Evolutionary conservation across 2,329 filamentous ascomycete genomes (phyloP).

Genomic region (Arthrinium puccinioides): DNA sequence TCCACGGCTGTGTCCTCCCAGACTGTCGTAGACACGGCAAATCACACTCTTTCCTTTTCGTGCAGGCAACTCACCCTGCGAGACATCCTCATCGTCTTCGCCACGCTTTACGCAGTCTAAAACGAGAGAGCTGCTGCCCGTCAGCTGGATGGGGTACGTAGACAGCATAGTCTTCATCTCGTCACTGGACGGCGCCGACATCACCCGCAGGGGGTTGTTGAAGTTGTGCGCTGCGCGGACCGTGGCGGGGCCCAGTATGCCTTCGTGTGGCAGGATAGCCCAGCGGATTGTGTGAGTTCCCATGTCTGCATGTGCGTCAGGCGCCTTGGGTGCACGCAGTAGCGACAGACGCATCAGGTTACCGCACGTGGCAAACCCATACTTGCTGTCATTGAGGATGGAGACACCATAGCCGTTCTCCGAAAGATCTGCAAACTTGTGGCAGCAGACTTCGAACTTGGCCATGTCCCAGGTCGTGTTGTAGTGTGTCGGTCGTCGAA

Average conservation of each 20-base stretch:
- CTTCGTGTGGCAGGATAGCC: slow-evolving; percentile 81
- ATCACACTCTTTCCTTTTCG: slow-evolving; percentile 74
- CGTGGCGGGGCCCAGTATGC: slow-evolving; percentile 62
- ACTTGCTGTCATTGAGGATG: slow-evolving; percentile 92
- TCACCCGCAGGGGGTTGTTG: slow-evolving; percentile 69
- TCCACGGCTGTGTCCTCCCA: slow-evolving; percentile 74
- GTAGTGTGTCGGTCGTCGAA: slow-evolving; percentile 89
- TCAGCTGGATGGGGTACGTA: slow-evolving; percentile 54
- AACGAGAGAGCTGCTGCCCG: slow-evolving; percentile 60
- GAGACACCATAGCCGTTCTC: slow-evolving; percentile 86
- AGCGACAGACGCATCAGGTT: slow-evolving; percentile 85
- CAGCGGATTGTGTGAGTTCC: slow-evolving; percentile 80
- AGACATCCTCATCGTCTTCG: slow-evolving; percentile 76
- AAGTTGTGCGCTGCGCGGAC: slow-evolving; percentile 83
- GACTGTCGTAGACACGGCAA: slow-evolving; percentile 76
- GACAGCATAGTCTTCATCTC: slow-evolving; percentile 20
- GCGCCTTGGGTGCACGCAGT: slow-evolving; percentile 82
- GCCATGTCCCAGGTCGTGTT: slow-evolving; percentile 98
- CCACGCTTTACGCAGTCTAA: slow-evolving; percentile 90
- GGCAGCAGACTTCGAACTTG: slow-evolving; percentile 94
- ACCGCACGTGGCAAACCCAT: slow-evolving; percentile 86
- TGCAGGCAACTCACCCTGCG: slow-evolving; percentile 51
- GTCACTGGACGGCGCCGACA: slow-evolving; percentile 28
- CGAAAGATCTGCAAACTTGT: slow-evolving; percentile 87
- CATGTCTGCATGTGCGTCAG: slow-evolving; percentile 92